These are phyloP conservation scores for Pseudozyma sp. DNA, from an alignment of 1,284 basidiomycete species.

Conservation along the genomic window DNA sequence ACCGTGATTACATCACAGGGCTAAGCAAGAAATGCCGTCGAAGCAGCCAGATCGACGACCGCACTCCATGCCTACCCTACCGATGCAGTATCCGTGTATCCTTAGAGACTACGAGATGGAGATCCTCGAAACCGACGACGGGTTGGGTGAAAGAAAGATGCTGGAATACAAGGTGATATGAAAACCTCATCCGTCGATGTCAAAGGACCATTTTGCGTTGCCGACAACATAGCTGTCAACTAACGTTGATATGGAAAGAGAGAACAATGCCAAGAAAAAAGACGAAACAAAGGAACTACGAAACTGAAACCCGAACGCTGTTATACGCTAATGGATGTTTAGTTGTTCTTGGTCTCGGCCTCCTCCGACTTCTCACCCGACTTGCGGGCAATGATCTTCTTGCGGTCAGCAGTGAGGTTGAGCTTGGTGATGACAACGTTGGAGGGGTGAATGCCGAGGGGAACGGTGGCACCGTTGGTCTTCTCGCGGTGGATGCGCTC, in stretches of 20 bases:
- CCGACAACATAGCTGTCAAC: neutral
- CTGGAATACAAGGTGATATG: constrained; percentile 23
- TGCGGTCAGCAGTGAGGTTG: constrained; percentile 69
- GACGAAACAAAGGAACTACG: constrained; percentile 8
- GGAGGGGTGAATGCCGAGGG: constrained; percentile 95
- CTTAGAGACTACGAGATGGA: neutral
- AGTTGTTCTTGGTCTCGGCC: constrained; percentile 54
- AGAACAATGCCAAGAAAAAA: neutral
- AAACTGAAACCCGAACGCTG: neutral
- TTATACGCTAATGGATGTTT: constrained; percentile 5
- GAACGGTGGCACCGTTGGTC: constrained; percentile 92
- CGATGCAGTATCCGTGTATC: neutral
- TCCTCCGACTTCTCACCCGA: constrained; percentile 55
- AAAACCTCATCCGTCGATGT: constrained; percentile 2
- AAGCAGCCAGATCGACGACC: constrained; percentile 26
- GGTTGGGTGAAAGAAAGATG: constrained; percentile 19
- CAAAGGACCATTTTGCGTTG: constrained; percentile 7
- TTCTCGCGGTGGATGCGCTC: constrained; percentile 98
- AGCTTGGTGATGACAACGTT: constrained; percentile 85
- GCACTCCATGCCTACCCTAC: constrained; percentile 6
- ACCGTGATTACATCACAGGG: neutral
- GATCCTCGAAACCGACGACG: constrained; percentile 18
- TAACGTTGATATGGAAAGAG: neutral
- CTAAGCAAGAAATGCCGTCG: constrained; percentile 1
- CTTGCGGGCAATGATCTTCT: constrained; percentile 64